Base-by-base conservation (phyloP, 2,329 filamentous ascomycete species). In the Trichoderma sp. region DNA sequence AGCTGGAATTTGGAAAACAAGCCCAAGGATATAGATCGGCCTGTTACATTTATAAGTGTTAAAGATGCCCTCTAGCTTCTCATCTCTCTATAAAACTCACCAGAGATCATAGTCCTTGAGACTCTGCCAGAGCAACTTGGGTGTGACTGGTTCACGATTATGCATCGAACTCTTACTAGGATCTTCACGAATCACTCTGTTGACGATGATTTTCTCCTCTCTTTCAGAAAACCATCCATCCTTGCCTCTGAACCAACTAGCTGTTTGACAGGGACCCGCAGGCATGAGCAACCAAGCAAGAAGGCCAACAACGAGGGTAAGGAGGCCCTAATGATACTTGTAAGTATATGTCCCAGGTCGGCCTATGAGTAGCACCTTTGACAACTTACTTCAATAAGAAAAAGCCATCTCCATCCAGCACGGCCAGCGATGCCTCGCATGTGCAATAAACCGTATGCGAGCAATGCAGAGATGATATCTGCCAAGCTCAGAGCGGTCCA, bases 401-500 rank as follows among this genome's bases (percentile, higher is more conserved):
- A 75, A 64, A 79, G 71, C 78, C 78, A 79, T 64, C 74, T 73
- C 81, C 81, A 82, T 2, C 80, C 80, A 2, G 76, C 75, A 73
- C 75, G 77, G 17, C 77, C 78, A 0, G 71, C 68, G 4, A 81
- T 68, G 2, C 80, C 80, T 52, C 80, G 73, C 75, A 82, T 66
- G 57, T 77, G 76, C 4, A 78, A 67, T n/a, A 79, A 73, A 1
- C 79, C 79, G 10, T 76, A 76, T 0, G 79, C 88, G 82, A 68
- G 85, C 81, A 74, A 81, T 73, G 81, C 86, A 73, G 63, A 87
- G 0, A 81, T 72, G 35, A 89, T 86, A 48, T 84, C 81, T 0
- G 85, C 85, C 0, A 81, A 81, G 67, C 85, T 84, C 13, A 90
- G 87, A 0, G 89, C 84, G 0, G 87, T 87, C 91, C 90, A 93